Conservation (phyloP, 1,284 basidiomycete genomes). For the Ustilago esculenta region DNA sequence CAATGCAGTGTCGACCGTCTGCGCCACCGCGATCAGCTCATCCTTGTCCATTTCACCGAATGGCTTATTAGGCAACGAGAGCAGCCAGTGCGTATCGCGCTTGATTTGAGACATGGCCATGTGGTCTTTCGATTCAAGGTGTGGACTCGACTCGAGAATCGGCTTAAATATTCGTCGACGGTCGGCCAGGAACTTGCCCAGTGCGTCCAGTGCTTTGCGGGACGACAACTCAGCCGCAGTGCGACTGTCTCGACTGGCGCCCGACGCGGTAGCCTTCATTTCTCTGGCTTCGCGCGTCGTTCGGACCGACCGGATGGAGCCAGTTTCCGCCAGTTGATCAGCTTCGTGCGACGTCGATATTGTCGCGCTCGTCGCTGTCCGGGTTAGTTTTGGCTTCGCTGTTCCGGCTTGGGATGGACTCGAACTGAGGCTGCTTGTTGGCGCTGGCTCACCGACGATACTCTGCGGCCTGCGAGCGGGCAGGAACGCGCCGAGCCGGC, state of each 20-base stretch:
- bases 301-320: conserved; percentile 41
- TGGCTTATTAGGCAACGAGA: conserved; percentile 47
- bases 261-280: conserved; percentile 30
- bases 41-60: conserved; percentile 51
- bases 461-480: conserved; percentile 43
- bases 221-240: conserved; percentile 10
- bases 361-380: conserved; percentile 11
- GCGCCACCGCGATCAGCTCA: conserved; percentile 74
- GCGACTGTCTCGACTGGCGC: conserved; percentile 25
- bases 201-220: conserved; percentile 55
- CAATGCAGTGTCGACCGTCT: conserved; percentile 92
- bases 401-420: conserved; percentile 26
- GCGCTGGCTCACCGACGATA: conserved; percentile 31
- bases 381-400: conserved; percentile 26
- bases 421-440: conserved; percentile 25
- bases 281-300: conserved; percentile 33
- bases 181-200: conserved; percentile 64
- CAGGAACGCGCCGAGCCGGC: conserved; percentile 58
- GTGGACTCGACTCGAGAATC: conserved; percentile 44
- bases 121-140: conserved; percentile 43
- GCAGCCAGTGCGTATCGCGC: conserved; percentile 51
- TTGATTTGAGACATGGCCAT: conserved; percentile 53
- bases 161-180: conserved; percentile 63
- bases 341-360: conserved; percentile 9
- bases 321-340: conserved; percentile 23